phyloP scores from a whole-genome alignment of 2,329 filamentous ascomycete genomes.

The Pseudogymnoascus destructans region DNA sequence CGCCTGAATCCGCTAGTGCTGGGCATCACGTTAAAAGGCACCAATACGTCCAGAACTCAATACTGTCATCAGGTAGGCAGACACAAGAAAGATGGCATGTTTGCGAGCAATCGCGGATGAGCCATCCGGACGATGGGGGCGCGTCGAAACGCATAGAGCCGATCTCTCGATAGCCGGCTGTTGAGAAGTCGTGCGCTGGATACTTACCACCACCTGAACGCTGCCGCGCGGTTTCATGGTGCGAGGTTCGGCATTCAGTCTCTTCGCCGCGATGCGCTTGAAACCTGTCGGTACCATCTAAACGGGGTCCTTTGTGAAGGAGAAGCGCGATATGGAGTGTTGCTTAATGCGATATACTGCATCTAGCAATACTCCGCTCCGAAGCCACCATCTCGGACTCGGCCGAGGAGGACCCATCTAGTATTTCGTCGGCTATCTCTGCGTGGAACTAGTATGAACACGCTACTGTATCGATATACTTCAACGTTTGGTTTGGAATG shows the following conservation, averaged over 20 bases:
- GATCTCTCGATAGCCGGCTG: background rate
- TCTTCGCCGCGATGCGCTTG: background rate
- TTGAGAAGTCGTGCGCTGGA: background rate
- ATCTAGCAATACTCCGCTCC: constrained; percentile 36
- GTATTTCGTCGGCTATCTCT: constrained; percentile 6
- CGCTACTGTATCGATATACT: constrained; percentile 21
- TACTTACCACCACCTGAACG: background rate
- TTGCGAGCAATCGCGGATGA: background rate
- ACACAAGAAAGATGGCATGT: background rate
- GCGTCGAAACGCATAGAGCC: background rate
- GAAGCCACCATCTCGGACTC: constrained; percentile 44
- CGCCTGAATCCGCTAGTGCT: constrained; percentile 3
- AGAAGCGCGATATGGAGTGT: constrained; percentile 46
- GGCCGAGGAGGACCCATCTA: constrained; percentile 34
- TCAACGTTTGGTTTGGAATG: constrained; percentile 15
- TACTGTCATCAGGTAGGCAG: background rate
- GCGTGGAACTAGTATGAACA: constrained; percentile 17
- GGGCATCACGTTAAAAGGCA: constrained; percentile 11
- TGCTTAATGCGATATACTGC: constrained; percentile 18
- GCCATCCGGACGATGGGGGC: background rate
- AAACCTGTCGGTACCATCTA: constrained; percentile 3
- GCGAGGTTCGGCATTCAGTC: background rate
- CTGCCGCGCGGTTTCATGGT: background rate
- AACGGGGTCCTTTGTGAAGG: constrained; percentile 37
- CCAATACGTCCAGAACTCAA: background rate